Base-by-base conservation (phyloP, 352 stramenopile genomes). In the Proteromonas lacertae region DNA sequence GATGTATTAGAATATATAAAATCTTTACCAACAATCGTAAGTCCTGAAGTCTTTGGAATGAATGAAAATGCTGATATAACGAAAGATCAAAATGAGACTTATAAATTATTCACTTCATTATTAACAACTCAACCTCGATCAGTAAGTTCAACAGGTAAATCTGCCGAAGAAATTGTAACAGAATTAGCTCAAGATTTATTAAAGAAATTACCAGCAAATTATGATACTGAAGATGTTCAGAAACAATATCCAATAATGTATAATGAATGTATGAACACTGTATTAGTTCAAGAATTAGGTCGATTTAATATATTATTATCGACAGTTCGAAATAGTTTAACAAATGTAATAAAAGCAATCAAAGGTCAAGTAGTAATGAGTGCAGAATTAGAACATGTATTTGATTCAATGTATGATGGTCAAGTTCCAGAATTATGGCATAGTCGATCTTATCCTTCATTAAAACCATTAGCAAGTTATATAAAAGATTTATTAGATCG, bases 331-430 rank as follows among this genome's bases (percentile, higher is more conserved):
- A 55, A 43, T 21, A 78, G 59, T 35, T 59, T 90, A 19, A 50
- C 63, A 37, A 76, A 63, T 19, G 51, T 92, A 4, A 56, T 59
- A 26, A 78, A 80, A 36, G 74, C 74, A 10, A 57, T 89, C 12
- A 79, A 81, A 36, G 75, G 75, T 0, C 51, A 87, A 18, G 69
- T 89, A 4, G 72, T 88, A 31, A 91, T 91, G 76, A 84, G 66
- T 0, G 44, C 62, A 2, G 64, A 78, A 37, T 63, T 91, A 9
- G 76, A 92, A 53, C 75, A 82, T 40, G 60, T 90, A 3, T 71
- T 64, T 0, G 62, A 83, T 38, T 67, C 65, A 41, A 46, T 92
- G 1, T 79, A 78, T 34, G 86, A 77, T 42, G 66, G 74, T 26
- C 78, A 79, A 41, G 78, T 90, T 29, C 76, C 76, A 1, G 51